Evolutionary conservation across 1,284 basidiomycete species (phyloP).

Genomic region (Ganoderma boninense): DNA sequence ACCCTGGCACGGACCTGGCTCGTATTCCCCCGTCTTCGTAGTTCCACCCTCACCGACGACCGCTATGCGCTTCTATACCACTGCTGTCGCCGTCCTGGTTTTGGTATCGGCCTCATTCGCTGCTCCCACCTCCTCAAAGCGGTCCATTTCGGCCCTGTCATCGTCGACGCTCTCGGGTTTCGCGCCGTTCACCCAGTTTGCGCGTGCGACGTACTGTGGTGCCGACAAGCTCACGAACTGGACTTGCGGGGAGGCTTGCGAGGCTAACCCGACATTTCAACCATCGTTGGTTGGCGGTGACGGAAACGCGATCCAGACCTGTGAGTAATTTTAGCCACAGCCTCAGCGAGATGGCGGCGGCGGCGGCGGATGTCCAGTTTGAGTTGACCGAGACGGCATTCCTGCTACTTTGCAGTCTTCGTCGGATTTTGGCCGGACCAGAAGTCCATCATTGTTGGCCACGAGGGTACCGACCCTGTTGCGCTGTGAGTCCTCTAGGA

Average conservation of each 20-base stretch:
- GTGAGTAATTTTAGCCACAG: slow-evolving; percentile 38
- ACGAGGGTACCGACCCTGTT: slow-evolving; percentile 61
- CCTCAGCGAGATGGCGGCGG: neutral
- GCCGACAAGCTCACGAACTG: slow-evolving; percentile 49
- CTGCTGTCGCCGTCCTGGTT: slow-evolving; percentile 13
- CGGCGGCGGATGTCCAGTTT: neutral
- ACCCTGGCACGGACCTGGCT: neutral
- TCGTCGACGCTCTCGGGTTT: slow-evolving; percentile 46
- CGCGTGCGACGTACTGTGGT: slow-evolving; percentile 60
- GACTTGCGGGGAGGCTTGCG: slow-evolving; percentile 56
- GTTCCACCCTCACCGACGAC: neutral
- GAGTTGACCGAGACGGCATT: neutral
- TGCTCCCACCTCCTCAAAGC: slow-evolving; percentile 21
- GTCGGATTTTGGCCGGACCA: slow-evolving; percentile 56
- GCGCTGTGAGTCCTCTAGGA: slow-evolving; percentile 44
- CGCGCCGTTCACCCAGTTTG: slow-evolving; percentile 57
- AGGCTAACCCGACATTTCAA: slow-evolving; percentile 53
- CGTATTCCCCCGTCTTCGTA: neutral
- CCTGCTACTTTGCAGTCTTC: slow-evolving; percentile 43
- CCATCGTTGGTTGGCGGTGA: slow-evolving; percentile 55
- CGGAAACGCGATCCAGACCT: slow-evolving; percentile 53
- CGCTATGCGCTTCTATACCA: slow-evolving; percentile 26
- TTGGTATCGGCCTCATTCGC: slow-evolving; percentile 21
- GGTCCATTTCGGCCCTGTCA: slow-evolving; percentile 44
- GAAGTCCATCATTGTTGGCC: slow-evolving; percentile 57